A percentile compares a stretch with the other conserved stretches of the same genome.
Conservation (phyloP, 202 grass and related monocot genomes). For the Alloteropsis angusta region DNA sequence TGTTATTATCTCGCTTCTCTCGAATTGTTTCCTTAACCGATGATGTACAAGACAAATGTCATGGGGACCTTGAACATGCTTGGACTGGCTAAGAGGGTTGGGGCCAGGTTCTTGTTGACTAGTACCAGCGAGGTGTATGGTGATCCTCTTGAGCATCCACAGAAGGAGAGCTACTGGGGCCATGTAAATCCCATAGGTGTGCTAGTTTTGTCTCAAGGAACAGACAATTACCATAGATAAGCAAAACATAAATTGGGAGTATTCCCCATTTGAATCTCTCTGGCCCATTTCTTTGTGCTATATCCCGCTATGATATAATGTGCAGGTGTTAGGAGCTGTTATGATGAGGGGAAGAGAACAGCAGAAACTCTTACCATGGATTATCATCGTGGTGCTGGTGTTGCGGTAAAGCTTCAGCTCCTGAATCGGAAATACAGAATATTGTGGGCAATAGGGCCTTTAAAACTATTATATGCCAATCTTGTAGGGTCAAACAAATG, state of each 20-base stretch:
- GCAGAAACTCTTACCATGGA: conserved; percentile 98
- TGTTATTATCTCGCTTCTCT: neutral
- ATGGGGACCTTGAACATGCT: conserved; percentile 99
- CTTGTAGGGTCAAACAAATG: neutral
- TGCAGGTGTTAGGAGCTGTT: conserved; percentile 92
- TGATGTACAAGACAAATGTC: conserved; percentile 89
- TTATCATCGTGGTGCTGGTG: conserved; percentile 85
- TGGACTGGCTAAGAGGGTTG: conserved; percentile 89
- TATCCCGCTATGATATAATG: neutral
- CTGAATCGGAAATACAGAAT: neutral
- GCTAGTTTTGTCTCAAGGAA: conserved; percentile 7
- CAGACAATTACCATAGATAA: neutral
- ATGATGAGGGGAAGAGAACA: conserved; percentile 93
- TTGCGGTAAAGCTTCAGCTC: conserved; percentile 64
- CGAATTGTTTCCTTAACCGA: conserved; percentile 40
- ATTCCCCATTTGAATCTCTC: neutral
- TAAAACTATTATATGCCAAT: neutral
- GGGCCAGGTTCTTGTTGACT: conserved; percentile 81
- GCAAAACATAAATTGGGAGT: neutral
- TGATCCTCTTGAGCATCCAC: conserved; percentile 91
- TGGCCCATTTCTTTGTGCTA: neutral
- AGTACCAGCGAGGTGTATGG: conserved; percentile 93
- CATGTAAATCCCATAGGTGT: conserved; percentile 95
- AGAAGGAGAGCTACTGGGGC: conserved; percentile 95
- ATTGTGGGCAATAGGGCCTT: neutral